These are phyloP conservation scores for Xylaria cubensis DNA, from an alignment of 495 filamentous ascomycete species.

Conservation along the genomic window DNA sequence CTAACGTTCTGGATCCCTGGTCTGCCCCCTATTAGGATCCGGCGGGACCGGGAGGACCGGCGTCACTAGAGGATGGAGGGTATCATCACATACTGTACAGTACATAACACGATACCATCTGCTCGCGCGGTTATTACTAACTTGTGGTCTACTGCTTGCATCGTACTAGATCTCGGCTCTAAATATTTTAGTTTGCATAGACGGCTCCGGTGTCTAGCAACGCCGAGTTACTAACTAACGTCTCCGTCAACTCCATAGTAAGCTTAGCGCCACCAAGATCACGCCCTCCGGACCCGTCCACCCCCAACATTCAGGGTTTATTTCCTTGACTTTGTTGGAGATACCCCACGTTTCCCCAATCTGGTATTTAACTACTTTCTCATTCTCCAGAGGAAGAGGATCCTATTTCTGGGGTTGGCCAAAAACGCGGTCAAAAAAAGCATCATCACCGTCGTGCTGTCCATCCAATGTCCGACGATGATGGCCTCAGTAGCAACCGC, in stretches of 20 bases:
- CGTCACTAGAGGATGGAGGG: background rate
- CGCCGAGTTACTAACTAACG: background rate
- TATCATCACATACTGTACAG: background rate
- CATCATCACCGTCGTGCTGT: background rate
- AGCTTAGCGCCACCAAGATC: constrained; percentile 1
- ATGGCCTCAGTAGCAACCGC: constrained; percentile 16
- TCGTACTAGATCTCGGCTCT: background rate
- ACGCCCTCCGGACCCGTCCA: background rate
- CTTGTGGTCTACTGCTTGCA: background rate
- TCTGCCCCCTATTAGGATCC: background rate
- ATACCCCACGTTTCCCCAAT: constrained; percentile 26
- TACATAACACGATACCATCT: background rate
- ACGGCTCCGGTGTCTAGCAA: background rate
- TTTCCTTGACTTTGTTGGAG: constrained; percentile 2
- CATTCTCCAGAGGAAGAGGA: constrained; percentile 6
- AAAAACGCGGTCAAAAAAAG: background rate
- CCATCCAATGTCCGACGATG: background rate
- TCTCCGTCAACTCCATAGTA: constrained; percentile 6
- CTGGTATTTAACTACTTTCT: constrained; percentile 16
- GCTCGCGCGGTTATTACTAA: background rate
- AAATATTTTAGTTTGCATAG: background rate
- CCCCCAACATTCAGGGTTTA: constrained; percentile 11
- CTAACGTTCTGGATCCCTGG: background rate
- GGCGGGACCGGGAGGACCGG: background rate
- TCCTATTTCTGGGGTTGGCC: background rate